These are phyloP conservation scores for Chlamydomonas schloesseri DNA, from an alignment of 139 green algal genomes.

Conservation along the genomic window DNA sequence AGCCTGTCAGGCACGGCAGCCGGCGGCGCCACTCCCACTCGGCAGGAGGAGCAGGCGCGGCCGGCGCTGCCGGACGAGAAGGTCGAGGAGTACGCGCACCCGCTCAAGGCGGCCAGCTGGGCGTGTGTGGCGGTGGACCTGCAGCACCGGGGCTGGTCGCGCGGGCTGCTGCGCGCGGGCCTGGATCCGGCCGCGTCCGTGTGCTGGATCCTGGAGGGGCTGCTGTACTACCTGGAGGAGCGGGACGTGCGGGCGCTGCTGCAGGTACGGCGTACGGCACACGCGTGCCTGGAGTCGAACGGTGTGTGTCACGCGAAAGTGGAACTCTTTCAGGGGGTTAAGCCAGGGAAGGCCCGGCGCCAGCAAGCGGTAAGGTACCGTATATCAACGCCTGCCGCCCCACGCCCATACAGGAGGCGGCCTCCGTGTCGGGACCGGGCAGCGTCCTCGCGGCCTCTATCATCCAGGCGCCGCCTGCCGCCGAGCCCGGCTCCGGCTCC, in stretches of 20 bases:
- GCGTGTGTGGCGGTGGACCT: neutral
- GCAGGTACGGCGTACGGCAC: slow-evolving; percentile 25
- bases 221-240: slow-evolving; percentile 72
- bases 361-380: no score
- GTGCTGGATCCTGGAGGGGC: slow-evolving; percentile 69
- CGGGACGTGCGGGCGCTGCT: slow-evolving; percentile 51
- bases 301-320: neutral
- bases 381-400: no score
- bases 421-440: slow-evolving; percentile 24
- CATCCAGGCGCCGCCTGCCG: neutral
- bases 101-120: neutral
- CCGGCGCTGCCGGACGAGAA: no score
- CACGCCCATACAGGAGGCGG: slow-evolving; percentile 41
- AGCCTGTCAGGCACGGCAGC: neutral
- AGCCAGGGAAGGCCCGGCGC: neutral
- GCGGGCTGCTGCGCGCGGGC: slow-evolving; percentile 17
- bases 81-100: neutral
- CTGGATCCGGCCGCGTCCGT: slow-evolving; percentile 40
- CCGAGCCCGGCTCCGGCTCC: neutral
- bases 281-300: no score
- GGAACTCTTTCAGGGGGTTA: neutral
- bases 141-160: neutral
- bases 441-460: slow-evolving; percentile 51
- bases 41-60: neutral
- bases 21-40: no score